These are phyloP conservation scores for Ophiostoma pallidulum DNA, from an alignment of 2,329 filamentous ascomycete genomes.

Conservation along the genomic window DNA sequence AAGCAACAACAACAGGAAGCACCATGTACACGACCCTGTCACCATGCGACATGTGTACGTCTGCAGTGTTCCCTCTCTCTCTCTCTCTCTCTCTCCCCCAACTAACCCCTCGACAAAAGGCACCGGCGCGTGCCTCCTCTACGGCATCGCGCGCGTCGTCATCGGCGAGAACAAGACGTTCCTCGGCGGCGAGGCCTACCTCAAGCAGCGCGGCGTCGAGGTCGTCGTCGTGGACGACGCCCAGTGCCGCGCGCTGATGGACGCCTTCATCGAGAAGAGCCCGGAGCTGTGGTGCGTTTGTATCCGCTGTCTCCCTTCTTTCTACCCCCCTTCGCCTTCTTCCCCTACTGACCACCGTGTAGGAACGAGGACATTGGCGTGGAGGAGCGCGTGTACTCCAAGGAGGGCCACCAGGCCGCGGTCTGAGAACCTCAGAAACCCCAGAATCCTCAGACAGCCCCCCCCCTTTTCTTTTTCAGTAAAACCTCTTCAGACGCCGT, in stretches of 20 bases:
- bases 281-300: constrained; percentile 66
- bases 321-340: too few relatives aligned
- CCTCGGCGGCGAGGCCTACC: constrained; percentile 61
- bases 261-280: constrained; percentile 60
- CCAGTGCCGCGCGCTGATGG: constrained; percentile 61
- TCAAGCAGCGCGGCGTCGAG: constrained; percentile 58
- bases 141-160: constrained; percentile 64
- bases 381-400: constrained; percentile 33
- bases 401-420: too few relatives aligned
- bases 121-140: constrained; percentile 67
- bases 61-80: neutral
- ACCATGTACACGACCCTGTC: constrained; percentile 81
- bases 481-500: too few relatives aligned
- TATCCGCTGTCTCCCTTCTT: constrained; percentile 32
- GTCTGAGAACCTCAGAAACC: too few relatives aligned
- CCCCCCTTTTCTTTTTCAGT: too few relatives aligned
- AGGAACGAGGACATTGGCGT: constrained; percentile 52
- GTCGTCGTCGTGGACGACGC: constrained; percentile 60
- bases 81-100: neutral
- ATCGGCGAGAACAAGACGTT: constrained; percentile 72
- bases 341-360: too few relatives aligned
- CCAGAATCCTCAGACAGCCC: too few relatives aligned
- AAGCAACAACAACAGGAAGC: constrained; percentile 35
- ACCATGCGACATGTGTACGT: constrained; percentile 67
- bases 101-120: too few relatives aligned